A percentile compares a stretch with the other conserved stretches of the same genome.
Evolutionary conservation across 441 rosid species (phyloP).

Genomic region (Erodium chrysanthum): DNA sequence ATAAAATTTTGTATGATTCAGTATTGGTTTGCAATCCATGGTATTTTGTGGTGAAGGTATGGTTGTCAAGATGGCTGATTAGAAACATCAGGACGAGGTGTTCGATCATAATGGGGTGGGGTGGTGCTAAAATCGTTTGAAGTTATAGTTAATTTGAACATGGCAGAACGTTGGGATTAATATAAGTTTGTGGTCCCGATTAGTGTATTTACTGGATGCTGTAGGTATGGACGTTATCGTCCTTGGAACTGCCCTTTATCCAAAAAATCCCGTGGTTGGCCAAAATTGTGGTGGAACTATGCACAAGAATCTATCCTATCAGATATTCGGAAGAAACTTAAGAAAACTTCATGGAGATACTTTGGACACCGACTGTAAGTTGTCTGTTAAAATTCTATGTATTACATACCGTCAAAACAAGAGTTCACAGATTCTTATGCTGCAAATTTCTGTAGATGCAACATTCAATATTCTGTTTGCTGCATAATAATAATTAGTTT

Average conservation of each 20-base stretch:
- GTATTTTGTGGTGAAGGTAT: not conserved
- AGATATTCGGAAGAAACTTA: constrained; percentile 65
- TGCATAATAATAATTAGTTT: not conserved
- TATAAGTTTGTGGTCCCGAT: not conserved
- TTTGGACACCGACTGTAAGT: constrained; percentile 73
- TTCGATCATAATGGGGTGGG: not conserved
- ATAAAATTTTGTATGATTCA: not conserved
- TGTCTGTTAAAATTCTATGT: not conserved
- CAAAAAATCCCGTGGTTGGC: constrained; percentile 69
- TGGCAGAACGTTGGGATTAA: not conserved
- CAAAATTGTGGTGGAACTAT: constrained; percentile 79
- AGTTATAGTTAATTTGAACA: not conserved
- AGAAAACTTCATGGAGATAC: constrained; percentile 83
- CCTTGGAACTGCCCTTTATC: constrained; percentile 51
- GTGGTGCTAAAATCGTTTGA: too few relatives aligned
- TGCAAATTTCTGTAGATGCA: constrained; percentile 3
- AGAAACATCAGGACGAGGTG: not conserved
- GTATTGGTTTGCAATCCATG: not conserved
- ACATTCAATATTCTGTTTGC: constrained; percentile 1
- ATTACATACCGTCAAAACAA: not conserved
- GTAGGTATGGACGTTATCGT: constrained; percentile 88
- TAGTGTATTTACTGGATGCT: constrained; percentile 16
- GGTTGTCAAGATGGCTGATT: not conserved
- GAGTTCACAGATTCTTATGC: not conserved
- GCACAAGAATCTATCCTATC: constrained; percentile 70